phyloP scores from a whole-genome alignment of 2,329 filamentous ascomycete genomes.

The Monascus ruber region DNA sequence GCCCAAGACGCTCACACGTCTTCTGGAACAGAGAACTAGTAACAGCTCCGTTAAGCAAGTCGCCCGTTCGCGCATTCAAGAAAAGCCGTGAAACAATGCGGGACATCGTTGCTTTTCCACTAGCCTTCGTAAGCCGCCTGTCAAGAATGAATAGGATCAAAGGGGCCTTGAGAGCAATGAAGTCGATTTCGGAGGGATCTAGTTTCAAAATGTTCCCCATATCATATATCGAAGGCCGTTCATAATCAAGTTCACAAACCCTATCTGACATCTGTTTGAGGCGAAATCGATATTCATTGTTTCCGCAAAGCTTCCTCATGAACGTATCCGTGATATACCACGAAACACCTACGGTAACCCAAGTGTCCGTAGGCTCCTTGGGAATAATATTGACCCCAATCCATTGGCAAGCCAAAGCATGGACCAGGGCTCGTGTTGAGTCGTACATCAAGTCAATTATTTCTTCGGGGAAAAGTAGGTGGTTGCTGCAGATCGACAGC shows the following conservation, averaged over 20 bases:
- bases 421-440: slow-evolving; percentile 67
- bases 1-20: slow-evolving; percentile 77
- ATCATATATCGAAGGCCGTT: slow-evolving; percentile 69
- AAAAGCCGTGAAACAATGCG: slow-evolving; percentile 80
- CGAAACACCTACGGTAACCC: slow-evolving; percentile 80
- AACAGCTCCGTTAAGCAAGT: slow-evolving; percentile 58
- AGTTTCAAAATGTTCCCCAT: slow-evolving; percentile 68
- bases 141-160: slow-evolving; percentile 90
- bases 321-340: slow-evolving; percentile 94
- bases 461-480: slow-evolving; percentile 71
- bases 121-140: slow-evolving; percentile 77
- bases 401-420: slow-evolving; percentile 84
- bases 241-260: slow-evolving; percentile 69
- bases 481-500: slow-evolving; percentile 75
- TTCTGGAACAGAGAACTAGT: slow-evolving; percentile 67
- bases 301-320: slow-evolving; percentile 80
- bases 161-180: slow-evolving; percentile 81
- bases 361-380: slow-evolving; percentile 67
- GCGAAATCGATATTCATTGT: slow-evolving; percentile 86
- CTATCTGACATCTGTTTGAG: slow-evolving; percentile 76
- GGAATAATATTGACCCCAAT: slow-evolving; percentile 87
- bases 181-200: slow-evolving; percentile 76
- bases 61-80: slow-evolving; percentile 72
- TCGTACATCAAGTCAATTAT: slow-evolving; percentile 78
- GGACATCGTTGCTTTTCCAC: slow-evolving; percentile 69